Conservation (phyloP, 2,329 filamentous ascomycete genomes). For the Fusarium foetens region DNA sequence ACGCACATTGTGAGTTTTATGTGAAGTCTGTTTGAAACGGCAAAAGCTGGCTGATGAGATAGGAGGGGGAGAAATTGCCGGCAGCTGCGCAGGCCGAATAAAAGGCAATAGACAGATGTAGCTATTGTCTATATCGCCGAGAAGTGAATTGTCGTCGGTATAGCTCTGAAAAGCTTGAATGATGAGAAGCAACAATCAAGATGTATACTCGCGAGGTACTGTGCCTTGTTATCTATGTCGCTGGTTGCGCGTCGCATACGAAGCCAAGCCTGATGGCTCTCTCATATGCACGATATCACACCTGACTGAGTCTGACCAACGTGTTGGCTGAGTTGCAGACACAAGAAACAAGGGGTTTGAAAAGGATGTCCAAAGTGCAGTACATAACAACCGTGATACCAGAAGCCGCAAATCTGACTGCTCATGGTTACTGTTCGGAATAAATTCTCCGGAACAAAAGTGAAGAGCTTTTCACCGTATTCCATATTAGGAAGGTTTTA, state of each 20-base stretch:
- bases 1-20: not conserved
- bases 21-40: fast-evolving
- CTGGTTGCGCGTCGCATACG: fast-evolving
- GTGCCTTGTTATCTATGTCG: not conserved
- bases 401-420: not conserved
- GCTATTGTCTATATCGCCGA: not conserved
- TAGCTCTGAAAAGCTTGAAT: not conserved
- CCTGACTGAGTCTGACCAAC: not conserved
- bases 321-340: not conserved
- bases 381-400: not conserved
- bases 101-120: too few species aligned
- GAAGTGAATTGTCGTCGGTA: not conserved
- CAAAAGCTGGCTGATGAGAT: too few species aligned
- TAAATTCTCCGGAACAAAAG: not conserved
- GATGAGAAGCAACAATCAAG: not conserved
- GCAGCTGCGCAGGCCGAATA: not conserved
- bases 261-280: not conserved
- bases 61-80: fast-evolving
- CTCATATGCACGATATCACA: not conserved
- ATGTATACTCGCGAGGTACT: fast-evolving
- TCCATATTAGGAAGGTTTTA: not conserved
- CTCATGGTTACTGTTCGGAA: not conserved
- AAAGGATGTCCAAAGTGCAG: not conserved
- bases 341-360: not conserved
- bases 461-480: not conserved